These are phyloP conservation scores for Candida vaughaniae DNA, from an alignment of 805 yeast genomes.

Conservation along the genomic window DNA sequence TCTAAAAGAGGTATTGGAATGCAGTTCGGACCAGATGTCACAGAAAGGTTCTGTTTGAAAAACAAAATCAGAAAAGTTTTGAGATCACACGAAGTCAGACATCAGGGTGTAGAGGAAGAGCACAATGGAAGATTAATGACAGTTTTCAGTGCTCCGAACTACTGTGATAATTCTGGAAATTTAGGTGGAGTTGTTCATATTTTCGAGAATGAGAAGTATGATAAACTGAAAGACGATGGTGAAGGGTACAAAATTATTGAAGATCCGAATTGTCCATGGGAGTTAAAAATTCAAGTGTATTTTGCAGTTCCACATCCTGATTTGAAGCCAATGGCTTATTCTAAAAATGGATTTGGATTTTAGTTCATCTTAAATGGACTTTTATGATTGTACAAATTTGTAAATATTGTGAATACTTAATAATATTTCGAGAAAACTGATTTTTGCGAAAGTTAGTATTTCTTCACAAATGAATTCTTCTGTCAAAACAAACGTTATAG, in stretches of 20 bases:
- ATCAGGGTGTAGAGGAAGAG: conserved; percentile 85
- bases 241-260: conserved; percentile 38
- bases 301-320: conserved; percentile 88
- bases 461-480: too few species aligned
- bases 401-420: too few species aligned
- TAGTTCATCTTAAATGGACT: too few species aligned
- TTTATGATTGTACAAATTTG: too few species aligned
- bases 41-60: conserved; percentile 68
- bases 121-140: conserved; percentile 86
- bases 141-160: conserved; percentile 97
- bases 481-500: conserved; percentile 1
- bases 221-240: conserved; percentile 44
- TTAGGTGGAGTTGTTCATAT: conserved; percentile 86
- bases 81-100: conserved; percentile 93
- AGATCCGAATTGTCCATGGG: conserved; percentile 44
- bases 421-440: neutral
- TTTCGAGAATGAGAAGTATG: conserved; percentile 43
- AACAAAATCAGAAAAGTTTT: conserved; percentile 78
- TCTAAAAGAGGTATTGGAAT: conserved; percentile 94
- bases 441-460: neutral
- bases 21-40: conserved; percentile 96
- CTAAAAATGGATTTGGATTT: conserved; percentile 44
- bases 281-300: conserved; percentile 58
- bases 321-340: conserved; percentile 91
- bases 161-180: conserved; percentile 91